phyloP scores from a whole-genome alignment of 441 rosid species.

The Gossypium gossypioides region DNA sequence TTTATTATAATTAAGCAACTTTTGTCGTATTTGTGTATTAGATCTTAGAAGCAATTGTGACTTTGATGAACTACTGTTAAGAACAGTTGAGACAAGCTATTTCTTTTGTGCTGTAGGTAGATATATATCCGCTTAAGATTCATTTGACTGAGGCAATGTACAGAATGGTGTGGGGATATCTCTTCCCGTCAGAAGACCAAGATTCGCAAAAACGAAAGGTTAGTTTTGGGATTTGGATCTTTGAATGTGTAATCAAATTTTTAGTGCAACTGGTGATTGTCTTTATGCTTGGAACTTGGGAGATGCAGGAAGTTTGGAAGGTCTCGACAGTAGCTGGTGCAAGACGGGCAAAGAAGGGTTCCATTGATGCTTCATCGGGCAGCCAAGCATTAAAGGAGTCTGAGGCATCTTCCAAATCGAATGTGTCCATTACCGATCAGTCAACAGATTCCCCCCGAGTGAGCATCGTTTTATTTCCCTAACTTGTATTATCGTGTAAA shows the following conservation, averaged over 20 bases:
- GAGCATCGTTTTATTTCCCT: slow-evolving; percentile 19
- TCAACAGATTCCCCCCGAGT: slow-evolving; percentile 33
- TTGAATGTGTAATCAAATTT: slow-evolving; percentile 11
- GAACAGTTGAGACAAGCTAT: neutral
- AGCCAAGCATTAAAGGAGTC: slow-evolving; percentile 46
- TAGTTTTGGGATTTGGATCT: slow-evolving; percentile 11
- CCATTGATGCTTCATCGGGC: slow-evolving; percentile 39
- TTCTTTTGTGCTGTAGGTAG: slow-evolving; percentile 49
- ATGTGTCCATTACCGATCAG: slow-evolving; percentile 26
- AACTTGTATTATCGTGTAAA: neutral
- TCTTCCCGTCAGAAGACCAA: slow-evolving; percentile 91
- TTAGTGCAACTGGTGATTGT: slow-evolving; percentile 12
- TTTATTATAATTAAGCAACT: neutral
- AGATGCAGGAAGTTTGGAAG: slow-evolving; percentile 89
- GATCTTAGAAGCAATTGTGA: neutral
- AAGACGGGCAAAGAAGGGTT: slow-evolving; percentile 75
- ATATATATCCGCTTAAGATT: slow-evolving; percentile 88
- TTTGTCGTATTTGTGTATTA: neutral
- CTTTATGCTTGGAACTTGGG: slow-evolving; percentile 17
- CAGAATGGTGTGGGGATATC: slow-evolving; percentile 90
- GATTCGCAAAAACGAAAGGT: slow-evolving; percentile 96
- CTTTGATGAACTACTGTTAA: neutral
- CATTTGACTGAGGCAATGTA: slow-evolving; percentile 93
- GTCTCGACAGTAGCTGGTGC: slow-evolving; percentile 90
- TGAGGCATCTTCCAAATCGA: slow-evolving; percentile 42